Conservation (phyloP, 148 eudicot species). For the Euryodendron excelsum region DNA sequence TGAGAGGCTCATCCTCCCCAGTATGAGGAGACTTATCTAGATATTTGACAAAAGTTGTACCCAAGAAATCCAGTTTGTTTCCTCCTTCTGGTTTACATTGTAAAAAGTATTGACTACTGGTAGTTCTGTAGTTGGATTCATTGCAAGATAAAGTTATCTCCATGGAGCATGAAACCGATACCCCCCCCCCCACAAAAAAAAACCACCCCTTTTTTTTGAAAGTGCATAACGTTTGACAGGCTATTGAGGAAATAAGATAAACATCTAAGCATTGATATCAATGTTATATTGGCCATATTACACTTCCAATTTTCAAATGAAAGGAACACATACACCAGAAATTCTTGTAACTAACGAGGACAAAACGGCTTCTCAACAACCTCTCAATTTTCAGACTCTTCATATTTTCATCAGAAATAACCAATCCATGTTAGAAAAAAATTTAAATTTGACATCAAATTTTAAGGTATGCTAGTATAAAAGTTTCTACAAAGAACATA, state of each 20-base stretch:
- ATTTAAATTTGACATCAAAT: not conserved
- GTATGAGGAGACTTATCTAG: no score
- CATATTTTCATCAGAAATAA: not conserved
- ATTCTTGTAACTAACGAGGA: not conserved
- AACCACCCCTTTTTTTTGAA: no score
- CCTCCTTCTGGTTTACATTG: no score
- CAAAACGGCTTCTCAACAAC: not conserved
- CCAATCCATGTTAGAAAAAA: not conserved
- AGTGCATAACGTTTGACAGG: no score
- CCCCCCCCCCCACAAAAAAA: no score
- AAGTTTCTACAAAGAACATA: conserved; percentile 26
- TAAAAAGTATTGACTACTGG: no score
- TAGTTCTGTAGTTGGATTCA: no score
- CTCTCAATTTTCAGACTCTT: not conserved
- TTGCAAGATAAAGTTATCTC: not conserved
- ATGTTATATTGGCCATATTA: not conserved
- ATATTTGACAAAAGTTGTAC: no score
- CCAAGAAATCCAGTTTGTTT: no score
- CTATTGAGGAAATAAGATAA: not conserved
- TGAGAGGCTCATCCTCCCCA: not conserved
- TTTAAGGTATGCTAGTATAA: not conserved
- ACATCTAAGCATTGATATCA: not conserved
- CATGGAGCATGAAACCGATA: no score
- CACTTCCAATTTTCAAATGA: not conserved
- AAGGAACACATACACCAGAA: no score